Base-by-base conservation (phyloP, 2,329 filamentous ascomycete species). In the Neodidymelliopsis sp. region DNA sequence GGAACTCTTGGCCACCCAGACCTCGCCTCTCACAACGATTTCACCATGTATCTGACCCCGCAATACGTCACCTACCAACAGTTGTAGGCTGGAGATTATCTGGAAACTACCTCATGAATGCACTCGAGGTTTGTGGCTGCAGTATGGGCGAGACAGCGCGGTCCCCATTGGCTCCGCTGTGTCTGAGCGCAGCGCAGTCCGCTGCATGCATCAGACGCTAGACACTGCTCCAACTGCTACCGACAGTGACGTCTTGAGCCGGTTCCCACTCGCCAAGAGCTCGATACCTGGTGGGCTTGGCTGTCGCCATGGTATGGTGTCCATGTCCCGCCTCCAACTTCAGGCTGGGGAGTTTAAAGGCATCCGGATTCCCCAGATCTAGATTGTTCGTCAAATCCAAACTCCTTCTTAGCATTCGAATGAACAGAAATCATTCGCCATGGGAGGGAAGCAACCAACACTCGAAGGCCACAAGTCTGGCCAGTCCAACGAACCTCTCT, bases 401-500 rank as follows among this genome's bases (percentile, higher is more conserved):
- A 46, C 37, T 62, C 48, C 59, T 59, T 57, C 56, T 63, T 59
- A 58, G 53, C 49, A 51, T 44, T 55, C 49, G 39, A 57, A 51
- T 54, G 35, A 48, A 52, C 43, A 12, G 39, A 41, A 41, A 47
- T 53, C 56, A 59, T 55, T 64, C 62, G 62, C 36, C 31, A 73
- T 74, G 71, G 71, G 67, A 58, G 71, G 68, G 59, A 70, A 71
- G 53, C 62, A 70, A 54, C 60, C 63, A 29, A 63, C 67, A 29
- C 65, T 72, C 40, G 67, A 60, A 53, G 65, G 63, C 46, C 75
- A 77, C 60, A 67, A 70, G 22, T 76, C 76, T 20, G 76, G 76
- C 16, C 77, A 79, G 60, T 66, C 74, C 16, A 80, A 79, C 57
- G 77, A 75, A 53, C 82, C 81, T 25, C 72, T 90, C 28, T 81